A percentile compares a stretch with the other conserved stretches of the same genome.
phyloP scores from a whole-genome alignment of 805 yeast genomes.

The Lipomyces sp. region DNA sequence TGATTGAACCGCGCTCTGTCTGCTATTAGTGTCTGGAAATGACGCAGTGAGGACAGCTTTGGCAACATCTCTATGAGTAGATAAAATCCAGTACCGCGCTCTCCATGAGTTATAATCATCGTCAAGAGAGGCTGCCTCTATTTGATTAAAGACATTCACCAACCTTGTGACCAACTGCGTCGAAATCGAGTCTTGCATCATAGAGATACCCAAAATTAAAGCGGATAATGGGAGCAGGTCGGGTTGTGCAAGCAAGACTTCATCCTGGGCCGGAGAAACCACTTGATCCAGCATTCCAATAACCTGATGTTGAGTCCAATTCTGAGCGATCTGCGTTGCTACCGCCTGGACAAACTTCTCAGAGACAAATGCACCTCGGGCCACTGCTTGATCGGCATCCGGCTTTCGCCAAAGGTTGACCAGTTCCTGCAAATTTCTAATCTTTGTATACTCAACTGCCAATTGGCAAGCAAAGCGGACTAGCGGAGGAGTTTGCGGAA shows the following conservation, averaged over 20 bases:
- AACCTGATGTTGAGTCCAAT: constrained; percentile 9
- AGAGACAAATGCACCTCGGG: constrained; percentile 4
- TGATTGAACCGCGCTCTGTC: neutral
- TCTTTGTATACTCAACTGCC: constrained; percentile 7
- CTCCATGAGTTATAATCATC: constrained; percentile 9
- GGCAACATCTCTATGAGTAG: constrained; percentile 2
- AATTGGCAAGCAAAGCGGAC: constrained; percentile 7
- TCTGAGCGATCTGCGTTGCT: constrained; percentile 3
- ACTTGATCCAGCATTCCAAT: neutral
- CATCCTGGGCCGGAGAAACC: neutral
- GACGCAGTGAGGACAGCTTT: neutral
- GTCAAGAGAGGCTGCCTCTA: neutral
- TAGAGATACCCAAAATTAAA: constrained; percentile 2
- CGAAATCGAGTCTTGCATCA: neutral
- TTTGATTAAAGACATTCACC: neutral
- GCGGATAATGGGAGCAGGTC: constrained; percentile 9
- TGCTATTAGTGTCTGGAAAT: neutral
- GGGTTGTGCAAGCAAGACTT: neutral
- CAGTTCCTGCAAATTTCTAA: constrained; percentile 10
- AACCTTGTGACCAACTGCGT: neutral
- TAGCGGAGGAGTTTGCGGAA: neutral
- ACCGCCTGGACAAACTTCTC: constrained; percentile 1
- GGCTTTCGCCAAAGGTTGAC: constrained; percentile 11
- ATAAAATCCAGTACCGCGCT: constrained; percentile 14
- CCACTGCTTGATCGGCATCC: neutral